Evolutionary conservation across 2,329 filamentous ascomycete genomes (phyloP), one percentile per base, ranked within the genome.

Genomic region (Rhinocladiella similis): DNA sequence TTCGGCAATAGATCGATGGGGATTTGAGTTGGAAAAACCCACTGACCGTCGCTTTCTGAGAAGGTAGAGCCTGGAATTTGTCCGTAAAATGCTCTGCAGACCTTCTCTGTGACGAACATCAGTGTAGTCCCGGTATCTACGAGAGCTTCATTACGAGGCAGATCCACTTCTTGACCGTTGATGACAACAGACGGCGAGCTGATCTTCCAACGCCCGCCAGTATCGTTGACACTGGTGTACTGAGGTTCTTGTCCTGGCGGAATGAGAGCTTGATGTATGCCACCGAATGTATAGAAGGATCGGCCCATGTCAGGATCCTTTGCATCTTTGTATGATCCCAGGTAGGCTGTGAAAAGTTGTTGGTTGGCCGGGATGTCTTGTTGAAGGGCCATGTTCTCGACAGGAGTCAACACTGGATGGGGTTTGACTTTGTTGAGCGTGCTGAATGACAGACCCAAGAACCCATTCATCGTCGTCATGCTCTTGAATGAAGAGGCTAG

Each of bases 241-340:
- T 77, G 70, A 38, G 87, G 80, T 1, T 83, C 76, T 58, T 80
- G 68, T 27, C 78, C 79, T 1, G 80, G 79, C 3, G 76, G 77
- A 47, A 88, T 76, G 0, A 82, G 78, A n/a, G 81, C 78, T 61
- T 86, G 67, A 65, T 90, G 87, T 66, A 90, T 86, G 69, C 78
- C 87, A 18, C 88, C 88, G 62, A 90, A 90, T 1, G 87, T 90
- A 73, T 87, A 90, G 74, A 89, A 90, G 0, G 70, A 83, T 57
- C 78, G 70, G 39, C 78, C 77, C 33, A 73, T 67, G 52, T 77
- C 71, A 3, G 65, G 67, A 48, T 75, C 73, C 55, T 75, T 65
- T 36, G 68, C 65, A 65, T 85, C 82, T 42, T 79, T 74, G 71
- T 78, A 75, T 63, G 80, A 78, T 61, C 84, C 84, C 45, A 89